A percentile compares a stretch with the other conserved stretches of the same genome.
These are phyloP conservation scores for Colletotrichum karsti DNA, from an alignment of 2,329 filamentous ascomycete genomes.

Conservation along the genomic window DNA sequence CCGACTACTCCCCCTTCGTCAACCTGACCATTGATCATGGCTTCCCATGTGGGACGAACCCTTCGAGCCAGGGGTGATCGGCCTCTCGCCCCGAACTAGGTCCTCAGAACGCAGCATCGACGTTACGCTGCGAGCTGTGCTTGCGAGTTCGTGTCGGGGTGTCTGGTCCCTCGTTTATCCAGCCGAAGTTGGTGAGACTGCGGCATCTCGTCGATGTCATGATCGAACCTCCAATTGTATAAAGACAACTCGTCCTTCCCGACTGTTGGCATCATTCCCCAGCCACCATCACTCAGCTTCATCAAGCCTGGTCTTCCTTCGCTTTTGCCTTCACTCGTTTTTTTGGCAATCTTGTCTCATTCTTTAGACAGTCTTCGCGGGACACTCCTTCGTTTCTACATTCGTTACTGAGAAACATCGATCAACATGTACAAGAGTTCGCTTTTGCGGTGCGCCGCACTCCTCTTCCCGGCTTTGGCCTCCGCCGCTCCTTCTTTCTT, in stretches of 20 bases:
- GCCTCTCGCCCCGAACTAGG: background rate
- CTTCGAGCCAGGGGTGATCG: constrained; percentile 12
- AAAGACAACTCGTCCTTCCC: constrained; percentile 6
- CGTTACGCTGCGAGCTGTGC: background rate
- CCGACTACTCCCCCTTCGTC: background rate
- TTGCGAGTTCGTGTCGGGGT: background rate
- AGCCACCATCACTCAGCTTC: constrained; percentile 20
- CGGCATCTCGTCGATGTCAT: background rate
- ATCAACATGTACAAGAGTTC: constrained; percentile 24
- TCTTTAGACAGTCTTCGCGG: background rate
- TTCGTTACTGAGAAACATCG: constrained; percentile 6
- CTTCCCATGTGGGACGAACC: constrained; percentile 2
- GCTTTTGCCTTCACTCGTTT: constrained; percentile 14
- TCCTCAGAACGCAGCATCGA: constrained; percentile 6
- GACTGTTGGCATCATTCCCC: background rate
- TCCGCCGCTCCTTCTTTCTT: constrained; percentile 9
- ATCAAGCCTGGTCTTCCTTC: constrained; percentile 9
- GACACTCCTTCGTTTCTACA: constrained; percentile 7
- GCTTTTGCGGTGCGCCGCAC: constrained; percentile 20
- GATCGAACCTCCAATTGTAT: constrained; percentile 11
- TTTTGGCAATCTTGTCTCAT: background rate
- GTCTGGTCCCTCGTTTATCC: background rate
- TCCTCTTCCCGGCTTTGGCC: constrained; percentile 20
- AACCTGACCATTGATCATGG: background rate
- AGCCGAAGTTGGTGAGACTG: background rate